phyloP scores from a whole-genome alignment of 345 rosid species.

The Gossypium longicalyx region DNA sequence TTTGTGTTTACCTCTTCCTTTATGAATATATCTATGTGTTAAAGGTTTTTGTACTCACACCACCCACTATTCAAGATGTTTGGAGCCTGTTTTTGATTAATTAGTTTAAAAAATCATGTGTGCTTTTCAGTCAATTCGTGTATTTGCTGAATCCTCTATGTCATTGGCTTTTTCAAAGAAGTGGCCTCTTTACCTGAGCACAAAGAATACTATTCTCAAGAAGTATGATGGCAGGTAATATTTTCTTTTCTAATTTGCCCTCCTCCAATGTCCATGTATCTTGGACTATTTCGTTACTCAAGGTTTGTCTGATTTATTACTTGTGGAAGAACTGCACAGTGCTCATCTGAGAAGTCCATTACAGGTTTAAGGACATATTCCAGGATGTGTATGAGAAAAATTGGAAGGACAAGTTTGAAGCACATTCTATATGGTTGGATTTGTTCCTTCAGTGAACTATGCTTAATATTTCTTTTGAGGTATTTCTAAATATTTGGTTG shows the following conservation, averaged over 20 bases:
- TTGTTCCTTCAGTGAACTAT: not conserved
- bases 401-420: slow-evolving; percentile 91
- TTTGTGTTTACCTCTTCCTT: not conserved
- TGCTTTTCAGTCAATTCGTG: slow-evolving; percentile 67
- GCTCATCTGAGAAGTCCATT: slow-evolving; percentile 18
- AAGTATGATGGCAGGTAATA: slow-evolving; percentile 95
- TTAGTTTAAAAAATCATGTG: slow-evolving; percentile 10
- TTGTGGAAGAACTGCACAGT: slow-evolving; percentile 1
- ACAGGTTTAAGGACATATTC: slow-evolving; percentile 94
- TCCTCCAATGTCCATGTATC: not conserved
- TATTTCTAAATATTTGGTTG: slow-evolving; percentile 7
- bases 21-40: not conserved
- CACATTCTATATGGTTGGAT: slow-evolving; percentile 77
- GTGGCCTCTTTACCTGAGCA: slow-evolving; percentile 96
- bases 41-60: not conserved
- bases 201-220: slow-evolving; percentile 94
- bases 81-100: slow-evolving; percentile 6
- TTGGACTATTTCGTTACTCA: not conserved
- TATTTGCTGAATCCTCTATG: slow-evolving; percentile 98
- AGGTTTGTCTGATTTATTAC: not conserved
- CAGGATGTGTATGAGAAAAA: slow-evolving; percentile 84
- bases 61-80: slow-evolving; percentile 8
- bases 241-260: slow-evolving; percentile 16
- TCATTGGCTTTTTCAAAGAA: slow-evolving; percentile 73
- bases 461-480: not conserved